Conservation (phyloP, 352 stramenopile genomes). For the Phytopythium kandeliae region DNA sequence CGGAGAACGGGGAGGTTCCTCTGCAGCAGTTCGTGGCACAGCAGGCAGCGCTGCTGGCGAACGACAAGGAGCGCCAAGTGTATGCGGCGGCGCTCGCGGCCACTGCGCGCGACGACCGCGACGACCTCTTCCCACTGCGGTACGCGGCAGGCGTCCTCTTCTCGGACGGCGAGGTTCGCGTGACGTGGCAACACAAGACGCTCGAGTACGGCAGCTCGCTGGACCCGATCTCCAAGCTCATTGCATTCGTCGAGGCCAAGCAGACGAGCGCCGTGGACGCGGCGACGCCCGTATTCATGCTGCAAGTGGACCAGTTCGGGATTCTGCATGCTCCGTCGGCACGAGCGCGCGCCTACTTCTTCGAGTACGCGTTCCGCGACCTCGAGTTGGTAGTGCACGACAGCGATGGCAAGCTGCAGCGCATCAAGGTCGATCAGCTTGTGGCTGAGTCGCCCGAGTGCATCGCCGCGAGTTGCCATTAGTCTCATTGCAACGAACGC, state of each 20-base stretch:
- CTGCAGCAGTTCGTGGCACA: slow-evolving; percentile 17
- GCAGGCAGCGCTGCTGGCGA: slow-evolving; percentile 21
- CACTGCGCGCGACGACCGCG: slow-evolving; percentile 30
- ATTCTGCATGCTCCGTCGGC: slow-evolving; percentile 84
- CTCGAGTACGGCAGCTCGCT: slow-evolving; percentile 62
- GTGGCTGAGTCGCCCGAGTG: slow-evolving; percentile 48
- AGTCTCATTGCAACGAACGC: not conserved
- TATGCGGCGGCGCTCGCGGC: slow-evolving; percentile 33
- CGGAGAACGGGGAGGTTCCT: not conserved
- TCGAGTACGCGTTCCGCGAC: slow-evolving; percentile 60
- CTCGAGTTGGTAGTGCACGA: slow-evolving; percentile 40
- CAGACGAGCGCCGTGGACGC: slow-evolving; percentile 1
- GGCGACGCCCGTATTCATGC: slow-evolving; percentile 34
- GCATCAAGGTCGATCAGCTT: slow-evolving; percentile 28
- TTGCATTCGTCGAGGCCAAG: slow-evolving; percentile 46
- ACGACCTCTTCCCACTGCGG: slow-evolving; percentile 70
- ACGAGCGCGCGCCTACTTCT: slow-evolving; percentile 76
- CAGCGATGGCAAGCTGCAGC: slow-evolving; percentile 17
- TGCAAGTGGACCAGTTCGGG: slow-evolving; percentile 87
- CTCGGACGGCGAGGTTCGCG: slow-evolving; percentile 46
- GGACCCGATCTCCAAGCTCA: slow-evolving; percentile 55
- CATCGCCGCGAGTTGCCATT: slow-evolving; percentile 21
- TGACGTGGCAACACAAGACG: slow-evolving; percentile 54
- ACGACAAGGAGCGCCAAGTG: slow-evolving; percentile 19
- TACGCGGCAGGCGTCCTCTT: slow-evolving; percentile 79